Conservation (phyloP, 1,284 basidiomycete species). For the Ceratobasidium sp. region DNA sequence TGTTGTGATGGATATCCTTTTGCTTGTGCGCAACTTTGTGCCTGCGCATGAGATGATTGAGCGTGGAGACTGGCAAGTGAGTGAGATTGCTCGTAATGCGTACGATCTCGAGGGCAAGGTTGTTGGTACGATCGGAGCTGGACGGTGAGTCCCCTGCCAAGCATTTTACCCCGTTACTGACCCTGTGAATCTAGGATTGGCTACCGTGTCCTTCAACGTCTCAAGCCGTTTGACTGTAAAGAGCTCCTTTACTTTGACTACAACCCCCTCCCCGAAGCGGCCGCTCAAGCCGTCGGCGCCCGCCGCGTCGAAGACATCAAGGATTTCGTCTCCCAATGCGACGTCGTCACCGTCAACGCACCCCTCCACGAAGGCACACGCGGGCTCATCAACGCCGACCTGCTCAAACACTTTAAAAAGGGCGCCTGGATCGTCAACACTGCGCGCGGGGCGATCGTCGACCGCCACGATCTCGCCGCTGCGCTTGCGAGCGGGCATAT, state of each 20-base stretch:
- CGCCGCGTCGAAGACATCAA: slow-evolving; percentile 86
- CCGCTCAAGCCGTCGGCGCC: slow-evolving; percentile 77
- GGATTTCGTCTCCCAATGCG: slow-evolving; percentile 85
- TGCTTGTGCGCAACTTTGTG: slow-evolving; percentile 89
- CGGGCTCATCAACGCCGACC: slow-evolving; percentile 85
- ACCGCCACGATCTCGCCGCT: slow-evolving; percentile 82
- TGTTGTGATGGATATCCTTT: slow-evolving; percentile 85
- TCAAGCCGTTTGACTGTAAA: slow-evolving; percentile 90
- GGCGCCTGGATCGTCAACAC: slow-evolving; percentile 95
- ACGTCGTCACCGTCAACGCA: slow-evolving; percentile 90
- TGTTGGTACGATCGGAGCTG: slow-evolving; percentile 88
- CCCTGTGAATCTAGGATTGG: slow-evolving; percentile 72
- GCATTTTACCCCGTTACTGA: background rate
- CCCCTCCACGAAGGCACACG: slow-evolving; percentile 91
- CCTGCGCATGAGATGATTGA: slow-evolving; percentile 89
- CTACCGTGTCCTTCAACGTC: slow-evolving; percentile 89
- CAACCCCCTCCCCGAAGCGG: slow-evolving; percentile 79
- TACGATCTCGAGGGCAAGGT: slow-evolving; percentile 94
- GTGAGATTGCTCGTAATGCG: slow-evolving; percentile 81
- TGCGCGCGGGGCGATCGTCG: slow-evolving; percentile 93
- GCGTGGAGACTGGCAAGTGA: slow-evolving; percentile 88
- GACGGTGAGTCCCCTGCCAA: slow-evolving; percentile 55
- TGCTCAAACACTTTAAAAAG: slow-evolving; percentile 92
- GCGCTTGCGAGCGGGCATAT: slow-evolving; percentile 86
- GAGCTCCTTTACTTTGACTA: slow-evolving; percentile 97